A percentile compares a stretch with the other conserved stretches of the same genome.
These are phyloP conservation scores for Beauveria asiatica DNA, from an alignment of 2,329 filamentous ascomycete genomes.

Conservation along the genomic window DNA sequence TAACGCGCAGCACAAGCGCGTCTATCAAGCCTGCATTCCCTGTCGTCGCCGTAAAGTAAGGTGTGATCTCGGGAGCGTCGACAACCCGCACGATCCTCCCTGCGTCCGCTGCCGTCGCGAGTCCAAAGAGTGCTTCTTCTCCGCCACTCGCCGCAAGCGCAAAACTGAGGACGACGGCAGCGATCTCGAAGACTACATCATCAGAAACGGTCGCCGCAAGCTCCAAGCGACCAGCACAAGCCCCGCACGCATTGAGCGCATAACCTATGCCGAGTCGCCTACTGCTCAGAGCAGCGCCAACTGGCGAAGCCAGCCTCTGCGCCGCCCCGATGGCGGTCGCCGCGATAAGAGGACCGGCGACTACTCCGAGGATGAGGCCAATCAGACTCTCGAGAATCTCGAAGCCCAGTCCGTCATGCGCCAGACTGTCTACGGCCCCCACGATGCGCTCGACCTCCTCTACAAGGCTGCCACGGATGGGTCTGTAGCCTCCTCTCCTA, in stretches of 20 bases:
- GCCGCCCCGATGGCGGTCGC: slow-evolving; percentile 44
- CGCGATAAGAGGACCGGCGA: slow-evolving; percentile 23
- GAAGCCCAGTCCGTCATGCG: slow-evolving; percentile 59
- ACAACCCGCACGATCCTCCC: slow-evolving; percentile 87
- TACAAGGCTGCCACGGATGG: slow-evolving; percentile 74
- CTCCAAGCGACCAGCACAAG: slow-evolving; percentile 40
- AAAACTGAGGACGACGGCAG: slow-evolving; percentile 55
- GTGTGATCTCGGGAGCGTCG: slow-evolving; percentile 64
- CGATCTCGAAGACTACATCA: slow-evolving; percentile 56
- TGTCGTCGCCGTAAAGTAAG: slow-evolving; percentile 54
- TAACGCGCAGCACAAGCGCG: slow-evolving; percentile 45
- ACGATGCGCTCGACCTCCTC: slow-evolving; percentile 84
- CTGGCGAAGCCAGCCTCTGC: slow-evolving; percentile 58
- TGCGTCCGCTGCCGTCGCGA: slow-evolving; percentile 91
- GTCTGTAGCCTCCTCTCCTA: slow-evolving; percentile 26
- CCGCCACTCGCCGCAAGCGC: slow-evolving; percentile 84
- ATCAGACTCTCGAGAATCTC: slow-evolving; percentile 54
- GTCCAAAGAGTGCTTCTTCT: slow-evolving; percentile 96
- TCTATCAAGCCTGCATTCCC: slow-evolving; percentile 56
- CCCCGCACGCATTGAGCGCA: slow-evolving; percentile 33
- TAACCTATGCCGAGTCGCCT: slow-evolving; percentile 45
- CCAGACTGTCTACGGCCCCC: slow-evolving; percentile 74
- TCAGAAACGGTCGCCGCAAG: slow-evolving; percentile 67
- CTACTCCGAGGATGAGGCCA: slow-evolving; percentile 42
- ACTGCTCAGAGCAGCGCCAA: slow-evolving; percentile 54